Evolutionary conservation across 2,329 filamentous ascomycete genomes (phyloP), one percentile per base, ranked within the genome.

Genomic region (Penicillium sp.): DNA sequence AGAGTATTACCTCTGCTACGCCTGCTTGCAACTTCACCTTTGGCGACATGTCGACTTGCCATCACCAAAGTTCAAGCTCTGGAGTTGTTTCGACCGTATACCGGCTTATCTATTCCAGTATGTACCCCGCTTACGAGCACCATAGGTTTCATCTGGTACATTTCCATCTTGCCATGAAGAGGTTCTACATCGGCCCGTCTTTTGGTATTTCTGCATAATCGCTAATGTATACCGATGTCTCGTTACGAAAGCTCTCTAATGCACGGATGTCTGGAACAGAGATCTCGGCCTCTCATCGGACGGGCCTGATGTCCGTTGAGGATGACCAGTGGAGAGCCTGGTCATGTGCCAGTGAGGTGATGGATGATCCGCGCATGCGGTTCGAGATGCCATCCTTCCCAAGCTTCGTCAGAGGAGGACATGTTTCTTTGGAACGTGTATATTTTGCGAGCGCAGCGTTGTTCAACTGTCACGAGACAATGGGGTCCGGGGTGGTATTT

Each of bases 1-100:
- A n/a, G 32, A 54, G 32, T 54, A 55, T 20, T 31, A 54, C 34
- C 38, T 50, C 27, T 55, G 44, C 22, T 45, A 34, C 9, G 40
- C 27, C 8, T 55, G 50, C 28, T 23, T 47, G 22, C 37, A 44
- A 44, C 41, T 51, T 27, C 50, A 46, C 26, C 38, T 47, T 16
- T 51, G 52, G 52, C 22, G 10, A 42, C 23, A 41, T 4, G 11
- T 49, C 13, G 14, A 40, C 10, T 36, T 46, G 2, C 48, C 50
- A 6, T 16, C 11, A 4, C 34, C 36, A 20, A 22, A 31, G 8
- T 38, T 37, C 27, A 40, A 32, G 4, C 42, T 40, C 23, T 9
- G 31, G 42, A 14, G 9, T 20, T 39, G 46, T 32, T 36, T 9
- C 39, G 8, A 39, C 13, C 22, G 2, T 22, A 16, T 41, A 10